Evolutionary conservation across 2,329 filamentous ascomycete species (phyloP).

Genomic region (Calonectria naviculata): DNA sequence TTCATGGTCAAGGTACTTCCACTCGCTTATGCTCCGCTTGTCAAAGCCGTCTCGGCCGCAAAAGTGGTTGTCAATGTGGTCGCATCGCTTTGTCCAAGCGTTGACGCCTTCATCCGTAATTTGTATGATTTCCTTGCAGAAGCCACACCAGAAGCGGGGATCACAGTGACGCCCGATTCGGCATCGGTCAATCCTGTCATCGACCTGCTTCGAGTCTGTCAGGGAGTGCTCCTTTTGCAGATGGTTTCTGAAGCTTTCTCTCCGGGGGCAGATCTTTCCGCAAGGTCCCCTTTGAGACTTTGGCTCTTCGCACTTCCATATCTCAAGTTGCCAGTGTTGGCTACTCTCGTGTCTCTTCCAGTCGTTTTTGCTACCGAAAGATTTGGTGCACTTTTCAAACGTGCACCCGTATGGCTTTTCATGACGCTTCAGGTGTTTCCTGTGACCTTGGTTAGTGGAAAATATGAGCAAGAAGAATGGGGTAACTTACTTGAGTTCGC

Average conservation of each 20-base stretch:
- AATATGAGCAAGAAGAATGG: not conserved
- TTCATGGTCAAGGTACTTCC: slow-evolving; percentile 56
- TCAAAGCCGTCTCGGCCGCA: slow-evolving; percentile 57
- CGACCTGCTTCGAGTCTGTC: slow-evolving; percentile 44
- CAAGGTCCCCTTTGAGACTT: slow-evolving; percentile 54
- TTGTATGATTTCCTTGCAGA: slow-evolving; percentile 72
- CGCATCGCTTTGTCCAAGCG: slow-evolving; percentile 66
- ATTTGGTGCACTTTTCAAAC: slow-evolving; percentile 73
- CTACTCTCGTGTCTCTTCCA: slow-evolving; percentile 92
- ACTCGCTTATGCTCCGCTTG: slow-evolving; percentile 63
- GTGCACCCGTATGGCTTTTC: slow-evolving; percentile 86
- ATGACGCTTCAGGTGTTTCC: slow-evolving; percentile 88
- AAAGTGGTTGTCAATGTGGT: slow-evolving; percentile 83
- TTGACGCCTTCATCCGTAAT: slow-evolving; percentile 52
- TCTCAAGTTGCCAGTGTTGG: slow-evolving; percentile 78
- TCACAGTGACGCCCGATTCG: slow-evolving; percentile 74
- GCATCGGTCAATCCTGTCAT: slow-evolving; percentile 61
- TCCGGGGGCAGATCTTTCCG: slow-evolving; percentile 66
- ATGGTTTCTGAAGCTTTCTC: slow-evolving; percentile 71
- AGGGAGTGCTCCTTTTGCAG: slow-evolving; percentile 63
- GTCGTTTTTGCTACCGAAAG: slow-evolving; percentile 92
- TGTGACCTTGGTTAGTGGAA: slow-evolving; percentile 49
- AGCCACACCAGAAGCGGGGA: slow-evolving; percentile 86
- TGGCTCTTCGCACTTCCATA: slow-evolving; percentile 74
- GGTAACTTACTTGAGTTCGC: slow-evolving; percentile 66